These are phyloP conservation scores for Filobasidium floriforme DNA, from an alignment of 768 basidiomycete species.

Conservation along the genomic window DNA sequence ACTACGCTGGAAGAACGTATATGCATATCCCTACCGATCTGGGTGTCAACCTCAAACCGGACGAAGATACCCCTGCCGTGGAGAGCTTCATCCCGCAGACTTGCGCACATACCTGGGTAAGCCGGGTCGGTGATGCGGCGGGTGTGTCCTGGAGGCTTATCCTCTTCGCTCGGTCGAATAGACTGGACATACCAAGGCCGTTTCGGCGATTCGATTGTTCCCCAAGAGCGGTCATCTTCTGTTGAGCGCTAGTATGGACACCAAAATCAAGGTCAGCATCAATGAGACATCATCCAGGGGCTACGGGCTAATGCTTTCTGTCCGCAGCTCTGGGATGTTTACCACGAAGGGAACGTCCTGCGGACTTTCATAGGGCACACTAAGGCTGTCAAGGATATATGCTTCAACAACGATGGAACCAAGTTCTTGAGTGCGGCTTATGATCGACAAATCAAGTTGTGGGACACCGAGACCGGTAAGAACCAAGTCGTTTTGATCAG, in stretches of 20 bases:
- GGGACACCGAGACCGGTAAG: conserved; percentile 90
- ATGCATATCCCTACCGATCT: conserved; percentile 85
- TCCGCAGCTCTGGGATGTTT: conserved; percentile 90
- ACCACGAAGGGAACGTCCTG: conserved; percentile 90
- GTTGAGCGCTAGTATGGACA: conserved; percentile 94
- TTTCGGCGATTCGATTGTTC: conserved; percentile 87
- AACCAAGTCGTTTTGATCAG: background rate
- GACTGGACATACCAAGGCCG: conserved; percentile 92
- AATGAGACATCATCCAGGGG: background rate
- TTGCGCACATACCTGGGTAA: conserved; percentile 84
- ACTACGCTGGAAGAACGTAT: conserved; percentile 97
- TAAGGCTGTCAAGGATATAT: conserved; percentile 92
- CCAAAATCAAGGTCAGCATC: conserved; percentile 84
- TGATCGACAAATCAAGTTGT: conserved; percentile 95
- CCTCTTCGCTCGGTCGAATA: conserved; percentile 5
- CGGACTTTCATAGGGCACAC: conserved; percentile 95
- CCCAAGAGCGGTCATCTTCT: conserved; percentile 87
- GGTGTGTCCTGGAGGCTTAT: no score
- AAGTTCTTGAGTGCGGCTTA: conserved; percentile 87
- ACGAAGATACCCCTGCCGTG: conserved; percentile 64
- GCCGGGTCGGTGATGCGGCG: background rate
- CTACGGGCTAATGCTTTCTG: background rate
- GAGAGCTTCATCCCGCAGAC: conserved; percentile 91
- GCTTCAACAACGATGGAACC: conserved; percentile 86
- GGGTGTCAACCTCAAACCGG: conserved; percentile 67